Evolutionary conservation across 305 asterid genomes (phyloP), one percentile per base, ranked within the genome.

Genomic region (Striga hermonthica): DNA sequence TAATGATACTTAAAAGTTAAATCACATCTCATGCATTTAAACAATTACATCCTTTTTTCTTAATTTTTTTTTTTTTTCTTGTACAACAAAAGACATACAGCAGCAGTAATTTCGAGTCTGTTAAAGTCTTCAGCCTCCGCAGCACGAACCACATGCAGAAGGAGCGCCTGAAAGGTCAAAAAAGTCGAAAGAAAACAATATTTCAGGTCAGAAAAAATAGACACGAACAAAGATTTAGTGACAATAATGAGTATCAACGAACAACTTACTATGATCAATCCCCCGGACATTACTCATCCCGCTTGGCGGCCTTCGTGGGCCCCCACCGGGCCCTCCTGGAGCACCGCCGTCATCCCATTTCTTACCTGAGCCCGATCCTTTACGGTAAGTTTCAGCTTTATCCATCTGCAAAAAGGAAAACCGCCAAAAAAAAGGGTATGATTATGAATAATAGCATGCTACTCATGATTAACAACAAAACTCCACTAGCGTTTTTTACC

Each of bases 81-180:
- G 50, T 57, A 36, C 31, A 22, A 22, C 31, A 22, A 52, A 60
- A 13, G 28, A 56, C 64, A 60, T 15, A 55, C 22, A 50, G 12
- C 53, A 39, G 68, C 53, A 7, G 43, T 37, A 9, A 39, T 15
- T 48, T 41, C 31, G 47, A 40, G 55, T 31, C 49, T 0, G 65
- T 6, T 13, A 31, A 64, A 22, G 31, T 36, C 66, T 4, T 79
- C 59, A 76, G 65, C 57, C 57, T 15, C 79, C 97, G 47, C 99
- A 93, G 78, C 99, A 93, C 41, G 99, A 93, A 72, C 99, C 97
- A 76, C 97, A 90, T 0, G 99, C 99, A 58, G 99, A 97, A 75
- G 86, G 91, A 54, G 96, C 76, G 55, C 83, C 99, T 93, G 81
- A 64, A 59, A 37, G 34, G 67, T 13, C 2, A 22, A 22, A 9